Base-by-base conservation (phyloP, 768 basidiomycete genomes). In the Dacryopinax spathularia region DNA sequence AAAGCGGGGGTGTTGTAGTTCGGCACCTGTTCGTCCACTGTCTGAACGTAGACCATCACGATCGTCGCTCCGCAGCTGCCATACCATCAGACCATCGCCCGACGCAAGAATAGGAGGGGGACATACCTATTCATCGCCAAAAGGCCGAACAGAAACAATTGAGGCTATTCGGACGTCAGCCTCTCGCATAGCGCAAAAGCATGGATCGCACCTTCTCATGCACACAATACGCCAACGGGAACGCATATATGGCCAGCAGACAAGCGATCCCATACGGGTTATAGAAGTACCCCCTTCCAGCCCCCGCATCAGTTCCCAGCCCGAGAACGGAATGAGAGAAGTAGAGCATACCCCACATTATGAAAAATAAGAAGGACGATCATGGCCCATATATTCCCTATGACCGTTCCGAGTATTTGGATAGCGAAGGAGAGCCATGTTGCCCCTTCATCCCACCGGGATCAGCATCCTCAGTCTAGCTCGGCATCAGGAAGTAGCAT, bases 391-490 rank as follows among this genome's bases (percentile, higher is more conserved):
- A 62, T n/a, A 67, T 44, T 56, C 15, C 72, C 71, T 34, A 69
- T 61, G 6, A 68, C 66, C n/a, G 69, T 68, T 5, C 68, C 72
- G n/a, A 66, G 63, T 29, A 72, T 69, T 63, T 74, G 73, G 4
- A 74, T 56, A 18, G 73, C 60, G 66, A 74, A 73, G 12, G 71
- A 70, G 34, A 71, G 16, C 6, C 68, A 44, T n/a, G 70, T 68
- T 62, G 71, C 72, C 0, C 72, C 70, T 65, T 35, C 18, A 44
- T 27, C 15, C 20, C 34, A 22, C n/a, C n/a, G n/a, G n/a, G n/a
- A n/a, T n/a, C n/a, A n/a, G n/a, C n/a, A 64, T 62, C 5, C 3
- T 25, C 13, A 56, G 29, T 56, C 29, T 56, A 29, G n/a, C n/a
- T n/a, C 29, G 39, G 60, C 33, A 36, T 9, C n/a, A 33, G 12